phyloP scores from a whole-genome alignment of 139 green algal genomes.

The Micractinium sp. region DNA sequence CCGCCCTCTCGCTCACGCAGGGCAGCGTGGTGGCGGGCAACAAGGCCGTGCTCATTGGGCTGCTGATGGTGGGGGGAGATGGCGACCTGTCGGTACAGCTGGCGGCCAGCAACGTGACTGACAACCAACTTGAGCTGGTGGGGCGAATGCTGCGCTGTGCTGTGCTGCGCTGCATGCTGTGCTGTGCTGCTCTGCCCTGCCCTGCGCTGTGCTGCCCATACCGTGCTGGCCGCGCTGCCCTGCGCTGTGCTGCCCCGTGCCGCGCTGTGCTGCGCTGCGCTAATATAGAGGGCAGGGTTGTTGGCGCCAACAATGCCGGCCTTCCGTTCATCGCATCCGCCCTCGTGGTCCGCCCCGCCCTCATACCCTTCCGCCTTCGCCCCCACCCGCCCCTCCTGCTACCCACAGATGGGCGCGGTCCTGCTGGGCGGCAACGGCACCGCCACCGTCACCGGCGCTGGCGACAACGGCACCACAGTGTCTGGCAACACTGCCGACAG shows the following conservation, averaged over 20 bases:
- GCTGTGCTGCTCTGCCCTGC: neutral
- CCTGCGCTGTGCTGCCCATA: no score
- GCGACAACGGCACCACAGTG: neutral
- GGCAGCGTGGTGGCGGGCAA: neutral
- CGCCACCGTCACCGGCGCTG: neutral
- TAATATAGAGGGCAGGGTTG: no score
- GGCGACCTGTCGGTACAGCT: constrained; percentile 1
- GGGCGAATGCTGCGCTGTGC: neutral
- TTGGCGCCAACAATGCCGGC: neutral
- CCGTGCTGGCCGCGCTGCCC: no score
- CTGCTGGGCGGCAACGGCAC: neutral
- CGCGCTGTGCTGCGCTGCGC: no score
- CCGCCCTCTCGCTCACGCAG: neutral
- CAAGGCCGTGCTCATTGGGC: neutral
- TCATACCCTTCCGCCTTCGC: no score
- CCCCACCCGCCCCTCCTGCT: neutral
- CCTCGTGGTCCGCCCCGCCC: neutral
- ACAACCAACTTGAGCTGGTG: constrained; percentile 1
- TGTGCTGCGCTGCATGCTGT: neutral
- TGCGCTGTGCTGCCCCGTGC: no score
- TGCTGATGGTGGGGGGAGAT: constrained; percentile 5
- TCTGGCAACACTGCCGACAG: neutral
- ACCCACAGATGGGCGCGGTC: neutral
- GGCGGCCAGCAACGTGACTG: neutral
- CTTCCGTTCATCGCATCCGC: neutral